Evolutionary conservation across 768 basidiomycete species (phyloP), one percentile per base, ranked within the genome.

Genomic region (Filobasidium floriforme): DNA sequence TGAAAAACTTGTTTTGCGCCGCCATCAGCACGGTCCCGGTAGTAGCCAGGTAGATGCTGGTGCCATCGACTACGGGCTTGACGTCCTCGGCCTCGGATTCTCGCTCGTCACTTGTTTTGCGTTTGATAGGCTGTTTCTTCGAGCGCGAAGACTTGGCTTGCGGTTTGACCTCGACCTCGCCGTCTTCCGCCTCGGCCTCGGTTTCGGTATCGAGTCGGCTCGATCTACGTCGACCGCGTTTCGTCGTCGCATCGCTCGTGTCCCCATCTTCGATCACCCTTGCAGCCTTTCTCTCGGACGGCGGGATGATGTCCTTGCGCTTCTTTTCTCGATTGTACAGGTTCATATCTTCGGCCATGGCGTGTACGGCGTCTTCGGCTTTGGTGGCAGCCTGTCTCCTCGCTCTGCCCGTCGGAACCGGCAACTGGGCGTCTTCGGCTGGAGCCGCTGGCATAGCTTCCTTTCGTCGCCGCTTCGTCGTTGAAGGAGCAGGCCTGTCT

Each of bases 271-370:
- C 59, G 7, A 37, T 18, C 6, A 65, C 41, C 24, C 67, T 51
- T 1, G 67, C 67, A 12, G 57, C 63, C 19, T 59, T 49, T 26
- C 67, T 26, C 19, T 59, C 60, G 49, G 64, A 61, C 22, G 62
- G 65, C 24, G 37, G 61, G 65, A 66, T 67, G 41, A 63, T 62
- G 49, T 71, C 65, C 49, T 66, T 66, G 59, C 69, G 62, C 70
- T 83, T 84, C 81, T 84, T 81, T 79, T 91, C 86, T 70, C 83
- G 83, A 74, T 90, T 84, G 72, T 82, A 91, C 65, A 81, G 83
- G 46, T 86, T 69, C 1, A 89, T 81, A 70, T 92, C 90, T 0
- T 89, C 89, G 86, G 91, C 90, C 65, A 91, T 80, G 61, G 80
- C 80, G 52, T 80, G 80, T 59, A 85, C 70, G 49, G 79, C 79